A percentile compares a stretch with the other conserved stretches of the same genome.
Evolutionary conservation across 176 grass and related monocot species (phyloP).

Genomic region (Pontederia paniculata): DNA sequence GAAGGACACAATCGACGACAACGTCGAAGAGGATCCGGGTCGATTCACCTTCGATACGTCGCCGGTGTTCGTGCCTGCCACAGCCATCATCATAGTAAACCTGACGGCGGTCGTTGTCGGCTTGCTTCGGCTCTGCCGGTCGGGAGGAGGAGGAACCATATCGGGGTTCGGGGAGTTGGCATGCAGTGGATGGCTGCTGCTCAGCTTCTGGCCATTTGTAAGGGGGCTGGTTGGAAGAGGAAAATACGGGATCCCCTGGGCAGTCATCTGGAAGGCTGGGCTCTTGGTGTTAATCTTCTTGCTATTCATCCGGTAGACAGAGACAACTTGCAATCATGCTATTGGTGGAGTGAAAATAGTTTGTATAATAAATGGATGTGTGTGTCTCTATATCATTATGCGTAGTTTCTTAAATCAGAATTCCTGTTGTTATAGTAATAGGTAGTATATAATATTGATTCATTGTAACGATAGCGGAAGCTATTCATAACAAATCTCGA

Average conservation of each 20-base stretch:
- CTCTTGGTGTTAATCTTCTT: slow-evolving; percentile 23
- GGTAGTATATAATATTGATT: no score
- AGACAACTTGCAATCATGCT: no score
- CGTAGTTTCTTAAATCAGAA: no score
- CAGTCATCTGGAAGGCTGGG: slow-evolving; percentile 25
- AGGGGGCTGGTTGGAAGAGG: slow-evolving; percentile 30
- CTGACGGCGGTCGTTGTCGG: neutral
- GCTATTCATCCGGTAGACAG: no score
- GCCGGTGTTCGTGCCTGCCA: slow-evolving; percentile 29
- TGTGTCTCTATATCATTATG: no score
- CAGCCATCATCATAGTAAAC: slow-evolving; percentile 12
- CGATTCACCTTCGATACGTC: slow-evolving; percentile 46
- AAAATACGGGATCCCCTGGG: slow-evolving; percentile 37
- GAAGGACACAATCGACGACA: slow-evolving; percentile 15
- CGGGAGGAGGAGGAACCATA: neutral
- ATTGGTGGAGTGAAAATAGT: no score
- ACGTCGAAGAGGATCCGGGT: neutral
- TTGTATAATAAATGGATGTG: no score
- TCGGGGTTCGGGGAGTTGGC: slow-evolving; percentile 18
- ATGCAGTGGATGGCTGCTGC: no score
- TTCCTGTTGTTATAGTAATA: no score
- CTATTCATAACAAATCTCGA: no score
- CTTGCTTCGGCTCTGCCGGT: neutral
- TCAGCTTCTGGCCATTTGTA: no score
- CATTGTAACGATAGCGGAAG: no score